Percentiles rank a stretch among this genome's conserved stretches.
Conservation (phyloP, 2,329 filamentous ascomycete species). For the Trichoderma sp. region DNA sequence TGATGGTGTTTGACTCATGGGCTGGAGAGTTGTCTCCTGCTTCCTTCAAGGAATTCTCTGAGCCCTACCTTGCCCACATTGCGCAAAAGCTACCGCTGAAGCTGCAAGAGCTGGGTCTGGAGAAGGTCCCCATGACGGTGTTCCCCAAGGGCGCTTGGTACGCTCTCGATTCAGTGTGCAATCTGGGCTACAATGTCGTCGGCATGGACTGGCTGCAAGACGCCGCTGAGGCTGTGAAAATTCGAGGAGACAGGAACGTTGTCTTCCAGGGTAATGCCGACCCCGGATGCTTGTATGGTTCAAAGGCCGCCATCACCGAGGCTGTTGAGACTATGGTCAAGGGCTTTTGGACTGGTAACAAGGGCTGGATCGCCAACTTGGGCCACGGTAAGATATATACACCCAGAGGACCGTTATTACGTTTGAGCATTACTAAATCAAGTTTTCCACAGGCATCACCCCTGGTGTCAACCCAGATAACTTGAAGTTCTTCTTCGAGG, state of each 20-base stretch:
- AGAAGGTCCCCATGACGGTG: constrained; percentile 90
- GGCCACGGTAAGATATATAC: constrained; percentile 71
- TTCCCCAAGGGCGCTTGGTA: constrained; percentile 99
- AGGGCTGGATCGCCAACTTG: constrained; percentile 95
- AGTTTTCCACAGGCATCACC: constrained; percentile 67
- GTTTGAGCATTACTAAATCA: constrained; percentile 19
- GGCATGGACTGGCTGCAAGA: constrained; percentile 95
- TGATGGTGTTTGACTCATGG: constrained; percentile 99
- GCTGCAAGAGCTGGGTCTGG: constrained; percentile 70
- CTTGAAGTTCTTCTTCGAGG: constrained; percentile 89
- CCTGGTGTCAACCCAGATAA: constrained; percentile 93
- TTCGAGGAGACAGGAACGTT: constrained; percentile 70
- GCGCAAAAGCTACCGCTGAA: constrained; percentile 73
- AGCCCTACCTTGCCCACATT: constrained; percentile 85
- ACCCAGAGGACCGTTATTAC: too few relatives aligned
- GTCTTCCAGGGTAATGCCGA: constrained; percentile 95
- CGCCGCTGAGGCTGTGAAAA: constrained; percentile 76
- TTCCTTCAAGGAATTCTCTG: constrained; percentile 79
- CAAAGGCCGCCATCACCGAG: constrained; percentile 73
- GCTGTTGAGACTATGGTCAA: constrained; percentile 83
- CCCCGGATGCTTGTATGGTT: constrained; percentile 87
- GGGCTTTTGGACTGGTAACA: constrained; percentile 76
- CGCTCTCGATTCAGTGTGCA: constrained; percentile 80
- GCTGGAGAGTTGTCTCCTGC: constrained; percentile 86
- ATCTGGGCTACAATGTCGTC: constrained; percentile 89